Evolutionary conservation across 331 rosid species (phyloP).

Genomic region (Cucumis variabilis): DNA sequence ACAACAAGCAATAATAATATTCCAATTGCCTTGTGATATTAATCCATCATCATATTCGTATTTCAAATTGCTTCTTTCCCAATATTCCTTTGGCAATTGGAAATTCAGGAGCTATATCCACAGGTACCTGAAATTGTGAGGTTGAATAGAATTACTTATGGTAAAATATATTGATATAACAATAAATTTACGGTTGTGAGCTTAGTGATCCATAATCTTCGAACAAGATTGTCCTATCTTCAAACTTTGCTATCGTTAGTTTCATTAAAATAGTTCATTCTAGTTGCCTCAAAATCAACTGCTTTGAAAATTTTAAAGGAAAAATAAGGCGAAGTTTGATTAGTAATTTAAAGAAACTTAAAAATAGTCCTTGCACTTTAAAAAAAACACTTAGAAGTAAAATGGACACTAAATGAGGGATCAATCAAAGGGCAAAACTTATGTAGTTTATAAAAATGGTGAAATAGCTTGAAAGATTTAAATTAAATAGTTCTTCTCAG

Average conservation of each 20-base stretch:
- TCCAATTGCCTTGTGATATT: too few relatives aligned
- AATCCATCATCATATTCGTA: neutral
- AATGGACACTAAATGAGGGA: neutral
- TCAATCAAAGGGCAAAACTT: neutral
- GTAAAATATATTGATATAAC: neutral
- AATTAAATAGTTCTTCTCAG: neutral
- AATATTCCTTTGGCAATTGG: constrained; percentile 68
- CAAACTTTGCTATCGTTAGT: neutral
- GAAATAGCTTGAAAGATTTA: neutral
- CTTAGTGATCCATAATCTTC: neutral
- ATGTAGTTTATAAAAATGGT: neutral
- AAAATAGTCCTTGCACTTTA: too few relatives aligned
- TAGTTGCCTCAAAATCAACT: neutral
- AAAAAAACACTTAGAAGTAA: too few relatives aligned
- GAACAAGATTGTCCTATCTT: neutral
- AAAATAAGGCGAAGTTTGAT: too few relatives aligned
- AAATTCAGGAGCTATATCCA: constrained; percentile 79
- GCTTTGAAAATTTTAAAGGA: neutral
- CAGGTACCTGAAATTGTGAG: constrained; percentile 68
- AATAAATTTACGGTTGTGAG: neutral
- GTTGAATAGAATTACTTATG: neutral
- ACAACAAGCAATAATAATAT: neutral
- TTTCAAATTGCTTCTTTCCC: constrained; percentile 30
- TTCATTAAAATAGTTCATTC: neutral
- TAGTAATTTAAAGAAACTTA: too few relatives aligned